These are phyloP conservation scores for Amborella trichopoda DNA, from an alignment of 164 flowering plant species.

Conservation along the genomic window DNA sequence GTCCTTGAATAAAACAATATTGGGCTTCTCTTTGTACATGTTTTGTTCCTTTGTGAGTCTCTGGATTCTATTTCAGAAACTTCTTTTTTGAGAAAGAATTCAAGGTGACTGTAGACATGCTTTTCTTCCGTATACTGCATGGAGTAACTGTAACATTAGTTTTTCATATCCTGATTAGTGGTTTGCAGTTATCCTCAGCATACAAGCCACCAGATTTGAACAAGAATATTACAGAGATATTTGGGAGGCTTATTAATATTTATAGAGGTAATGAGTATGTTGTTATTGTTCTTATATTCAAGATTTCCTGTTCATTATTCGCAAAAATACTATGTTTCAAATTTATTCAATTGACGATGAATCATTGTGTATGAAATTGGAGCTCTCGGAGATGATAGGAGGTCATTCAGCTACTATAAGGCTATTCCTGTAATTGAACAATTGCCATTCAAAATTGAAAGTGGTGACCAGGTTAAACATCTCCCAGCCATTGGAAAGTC, in stretches of 20 bases:
- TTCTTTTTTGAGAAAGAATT: too few relatives aligned
- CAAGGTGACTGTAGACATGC: too few relatives aligned
- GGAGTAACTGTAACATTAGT: background rate
- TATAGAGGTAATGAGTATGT: conserved; percentile 61
- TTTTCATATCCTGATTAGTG: background rate
- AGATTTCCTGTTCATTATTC: too few relatives aligned
- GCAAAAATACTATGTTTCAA: too few relatives aligned
- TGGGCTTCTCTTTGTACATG: too few relatives aligned
- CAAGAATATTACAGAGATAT: conserved; percentile 64
- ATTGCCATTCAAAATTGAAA: conserved; percentile 76
- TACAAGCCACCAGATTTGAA: conserved; percentile 84
- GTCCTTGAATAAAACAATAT: too few relatives aligned
- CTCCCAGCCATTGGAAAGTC: conserved; percentile 87
- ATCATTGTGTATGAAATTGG: too few relatives aligned
- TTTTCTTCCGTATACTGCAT: background rate
- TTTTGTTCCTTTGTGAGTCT: too few relatives aligned
- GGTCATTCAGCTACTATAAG: conserved; percentile 95
- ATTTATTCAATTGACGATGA: too few relatives aligned
- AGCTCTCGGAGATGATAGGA: conserved; percentile 93
- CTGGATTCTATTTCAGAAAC: too few relatives aligned
- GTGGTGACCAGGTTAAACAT: conserved; percentile 67
- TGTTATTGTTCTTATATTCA: conserved; percentile 2
- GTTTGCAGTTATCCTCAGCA: conserved; percentile 24
- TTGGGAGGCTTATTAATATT: conserved; percentile 77
- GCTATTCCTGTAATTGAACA: conserved; percentile 85